phyloP scores from a whole-genome alignment of 2,329 filamentous ascomycete genomes.

The Ophiostoma fasciatum region DNA sequence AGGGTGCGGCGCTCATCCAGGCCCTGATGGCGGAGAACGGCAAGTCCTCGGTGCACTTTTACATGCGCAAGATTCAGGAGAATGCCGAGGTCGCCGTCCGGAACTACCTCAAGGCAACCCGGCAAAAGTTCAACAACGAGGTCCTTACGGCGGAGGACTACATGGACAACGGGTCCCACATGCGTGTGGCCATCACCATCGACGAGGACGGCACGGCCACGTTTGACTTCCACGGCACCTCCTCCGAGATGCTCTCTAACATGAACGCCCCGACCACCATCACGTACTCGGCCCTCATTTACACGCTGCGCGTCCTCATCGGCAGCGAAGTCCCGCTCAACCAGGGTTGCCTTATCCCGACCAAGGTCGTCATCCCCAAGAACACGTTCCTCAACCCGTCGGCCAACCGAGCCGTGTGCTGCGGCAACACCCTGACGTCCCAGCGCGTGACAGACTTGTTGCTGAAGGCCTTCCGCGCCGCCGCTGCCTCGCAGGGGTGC shows the following conservation, averaged over 20 bases:
- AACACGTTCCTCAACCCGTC: slow-evolving; percentile 60
- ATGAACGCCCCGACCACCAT: slow-evolving; percentile 66
- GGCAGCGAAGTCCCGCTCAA: slow-evolving; percentile 71
- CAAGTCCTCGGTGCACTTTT: slow-evolving; percentile 61
- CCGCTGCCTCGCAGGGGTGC: slow-evolving; percentile 13
- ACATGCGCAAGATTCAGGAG: slow-evolving; percentile 68
- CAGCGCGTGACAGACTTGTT: slow-evolving; percentile 23
- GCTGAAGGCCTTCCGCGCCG: slow-evolving; percentile 28
- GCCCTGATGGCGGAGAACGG: slow-evolving; percentile 65
- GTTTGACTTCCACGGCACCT: slow-evolving; percentile 64
- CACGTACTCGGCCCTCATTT: slow-evolving; percentile 68
- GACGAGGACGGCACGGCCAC: slow-evolving; percentile 60
- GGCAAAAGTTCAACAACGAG: slow-evolving; percentile 43
- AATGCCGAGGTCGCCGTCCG: slow-evolving; percentile 67
- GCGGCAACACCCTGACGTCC: slow-evolving; percentile 65
- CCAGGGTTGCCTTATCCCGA: slow-evolving; percentile 67
- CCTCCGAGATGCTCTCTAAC: slow-evolving; percentile 59
- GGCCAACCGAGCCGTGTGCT: slow-evolving; percentile 63
- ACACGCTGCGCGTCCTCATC: slow-evolving; percentile 66
- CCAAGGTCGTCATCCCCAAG: slow-evolving; percentile 56
- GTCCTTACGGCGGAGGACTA: slow-evolving; percentile 60
- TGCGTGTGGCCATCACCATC: slow-evolving; percentile 60
- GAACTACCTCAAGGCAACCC: slow-evolving; percentile 54
- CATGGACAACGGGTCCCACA: slow-evolving; percentile 79
- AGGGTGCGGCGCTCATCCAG: slow-evolving; percentile 64